phyloP scores from a whole-genome alignment of 2,329 filamentous ascomycete genomes.

The Pseudogymnoascus sp. region DNA sequence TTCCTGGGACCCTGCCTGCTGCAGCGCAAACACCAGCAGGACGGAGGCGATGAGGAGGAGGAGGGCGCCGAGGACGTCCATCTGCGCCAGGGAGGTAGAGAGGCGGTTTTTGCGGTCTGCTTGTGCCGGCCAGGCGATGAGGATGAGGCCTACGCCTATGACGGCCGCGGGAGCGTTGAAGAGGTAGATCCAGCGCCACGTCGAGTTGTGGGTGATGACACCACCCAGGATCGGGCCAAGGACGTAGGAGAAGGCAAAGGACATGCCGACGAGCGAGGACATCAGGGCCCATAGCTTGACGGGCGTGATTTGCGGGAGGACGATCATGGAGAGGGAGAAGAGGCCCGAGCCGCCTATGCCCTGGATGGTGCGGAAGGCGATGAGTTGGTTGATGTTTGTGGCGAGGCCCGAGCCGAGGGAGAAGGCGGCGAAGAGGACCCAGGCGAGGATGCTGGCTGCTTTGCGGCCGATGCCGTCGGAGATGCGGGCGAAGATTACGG shows the following conservation, averaged over 20 bases:
- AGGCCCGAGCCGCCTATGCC: conserved; percentile 30
- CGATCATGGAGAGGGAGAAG: conserved; percentile 16
- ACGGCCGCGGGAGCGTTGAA: conserved; percentile 48
- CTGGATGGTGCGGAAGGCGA: conserved; percentile 20
- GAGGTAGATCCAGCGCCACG: conserved; percentile 40
- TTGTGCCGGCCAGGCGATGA: conserved; percentile 41
- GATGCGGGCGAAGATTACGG: conserved; percentile 45
- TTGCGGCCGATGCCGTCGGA: conserved; percentile 48
- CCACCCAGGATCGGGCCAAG: conserved; percentile 21
- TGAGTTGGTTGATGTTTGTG: conserved; percentile 33
- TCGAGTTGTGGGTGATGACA: conserved; percentile 16
- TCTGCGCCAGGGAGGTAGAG: conserved; percentile 33
- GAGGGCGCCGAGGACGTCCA: conserved; percentile 47
- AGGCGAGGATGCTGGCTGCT: conserved; percentile 41
- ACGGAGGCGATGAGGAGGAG: conserved; percentile 45
- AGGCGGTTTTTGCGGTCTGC: conserved; percentile 30
- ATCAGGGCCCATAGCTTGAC: conserved; percentile 34
- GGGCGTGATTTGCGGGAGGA: conserved; percentile 41
- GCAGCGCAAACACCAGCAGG: conserved; percentile 50
- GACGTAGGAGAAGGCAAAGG: conserved; percentile 16
- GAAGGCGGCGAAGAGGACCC: conserved; percentile 46
- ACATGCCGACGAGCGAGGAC: conserved; percentile 39
- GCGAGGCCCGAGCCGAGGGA: conserved; percentile 47
- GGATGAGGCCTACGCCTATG: conserved; percentile 39
- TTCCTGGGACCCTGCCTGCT: conserved; percentile 26